Conservation (phyloP, 306 rosid species). For the Sophora flavescens region DNA sequence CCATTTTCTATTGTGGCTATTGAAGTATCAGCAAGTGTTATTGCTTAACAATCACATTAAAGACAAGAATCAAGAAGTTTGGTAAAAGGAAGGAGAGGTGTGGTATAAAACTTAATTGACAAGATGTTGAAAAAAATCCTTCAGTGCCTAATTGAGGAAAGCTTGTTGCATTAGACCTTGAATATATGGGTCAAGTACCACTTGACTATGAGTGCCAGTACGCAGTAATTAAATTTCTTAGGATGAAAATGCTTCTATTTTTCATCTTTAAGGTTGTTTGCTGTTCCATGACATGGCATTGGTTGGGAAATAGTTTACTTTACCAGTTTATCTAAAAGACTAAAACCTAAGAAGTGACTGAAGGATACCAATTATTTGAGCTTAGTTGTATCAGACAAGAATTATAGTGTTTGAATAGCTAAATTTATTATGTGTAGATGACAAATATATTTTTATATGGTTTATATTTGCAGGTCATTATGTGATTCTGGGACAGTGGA, state of each 20-base stretch:
- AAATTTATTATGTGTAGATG: slow-evolving; percentile 30
- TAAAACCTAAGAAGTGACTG: slow-evolving; percentile 26
- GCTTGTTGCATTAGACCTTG: slow-evolving; percentile 30
- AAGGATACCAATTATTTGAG: slow-evolving; percentile 24
- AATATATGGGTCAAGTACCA: slow-evolving; percentile 11
- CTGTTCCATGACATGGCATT: background rate
- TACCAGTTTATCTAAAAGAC: background rate
- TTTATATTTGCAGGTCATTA: slow-evolving; percentile 67
- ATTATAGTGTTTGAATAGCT: slow-evolving; percentile 7
- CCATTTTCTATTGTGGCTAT: slow-evolving; percentile 32
- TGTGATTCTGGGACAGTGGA: slow-evolving; percentile 93
- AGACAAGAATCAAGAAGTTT: slow-evolving; percentile 25
- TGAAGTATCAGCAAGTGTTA: background rate
- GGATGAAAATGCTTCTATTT: slow-evolving; percentile 24
- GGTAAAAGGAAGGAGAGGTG: background rate
- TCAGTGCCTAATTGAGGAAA: slow-evolving; percentile 29
- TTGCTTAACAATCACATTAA: background rate
- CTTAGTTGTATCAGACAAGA: slow-evolving; percentile 29
- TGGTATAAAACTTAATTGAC: slow-evolving; percentile 16
- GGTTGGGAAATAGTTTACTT: slow-evolving; percentile 28
- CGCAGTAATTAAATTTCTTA: slow-evolving; percentile 1
- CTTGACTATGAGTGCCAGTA: background rate
- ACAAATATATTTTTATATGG: background rate
- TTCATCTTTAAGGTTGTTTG: too few relatives aligned
- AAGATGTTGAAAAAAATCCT: too few relatives aligned